A percentile compares a stretch with the other conserved stretches of the same genome.
These are phyloP conservation scores for Didymella segeticola DNA, from an alignment of 2,329 filamentous ascomycete species.

Conservation along the genomic window DNA sequence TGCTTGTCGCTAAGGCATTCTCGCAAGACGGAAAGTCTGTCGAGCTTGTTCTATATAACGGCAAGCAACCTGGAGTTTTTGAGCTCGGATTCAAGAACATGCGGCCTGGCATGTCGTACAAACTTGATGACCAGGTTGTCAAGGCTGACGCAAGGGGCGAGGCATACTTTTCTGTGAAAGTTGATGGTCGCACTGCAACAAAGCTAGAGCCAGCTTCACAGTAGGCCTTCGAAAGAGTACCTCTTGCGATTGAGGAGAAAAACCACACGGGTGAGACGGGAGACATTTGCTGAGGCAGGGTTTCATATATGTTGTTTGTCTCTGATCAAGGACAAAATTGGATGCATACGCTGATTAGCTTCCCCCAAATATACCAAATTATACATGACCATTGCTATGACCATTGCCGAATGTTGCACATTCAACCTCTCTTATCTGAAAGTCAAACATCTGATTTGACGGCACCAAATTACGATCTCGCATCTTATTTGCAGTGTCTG, in stretches of 20 bases:
- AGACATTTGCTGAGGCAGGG: no score
- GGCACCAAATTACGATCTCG: slow-evolving; percentile 53
- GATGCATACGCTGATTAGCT: no score
- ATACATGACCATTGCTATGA: no score
- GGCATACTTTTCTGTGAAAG: slow-evolving; percentile 4
- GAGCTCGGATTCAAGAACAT: slow-evolving; percentile 23
- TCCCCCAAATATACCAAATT: no score
- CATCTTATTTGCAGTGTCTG: slow-evolving; percentile 60
- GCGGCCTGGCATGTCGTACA: slow-evolving; percentile 15
- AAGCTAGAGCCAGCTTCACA: background rate
- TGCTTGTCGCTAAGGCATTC: slow-evolving; percentile 23
- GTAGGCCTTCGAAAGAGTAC: background rate
- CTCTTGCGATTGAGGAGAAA: no score
- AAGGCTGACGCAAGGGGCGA: slow-evolving; percentile 10
- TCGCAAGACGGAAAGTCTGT: slow-evolving; percentile 19
- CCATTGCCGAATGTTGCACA: no score
- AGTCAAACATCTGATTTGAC: slow-evolving; percentile 52
- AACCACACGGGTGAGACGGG: no score
- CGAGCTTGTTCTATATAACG: slow-evolving; percentile 22
- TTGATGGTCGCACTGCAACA: slow-evolving; percentile 18
- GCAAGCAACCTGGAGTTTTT: slow-evolving; percentile 13
- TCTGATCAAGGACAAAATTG: no score
- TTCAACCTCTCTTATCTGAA: slow-evolving; percentile 1
- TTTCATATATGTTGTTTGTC: no score
- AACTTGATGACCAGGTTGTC: slow-evolving; percentile 2